These are phyloP conservation scores for Comarum palustre DNA, from an alignment of 306 rosid species.

Conservation along the genomic window DNA sequence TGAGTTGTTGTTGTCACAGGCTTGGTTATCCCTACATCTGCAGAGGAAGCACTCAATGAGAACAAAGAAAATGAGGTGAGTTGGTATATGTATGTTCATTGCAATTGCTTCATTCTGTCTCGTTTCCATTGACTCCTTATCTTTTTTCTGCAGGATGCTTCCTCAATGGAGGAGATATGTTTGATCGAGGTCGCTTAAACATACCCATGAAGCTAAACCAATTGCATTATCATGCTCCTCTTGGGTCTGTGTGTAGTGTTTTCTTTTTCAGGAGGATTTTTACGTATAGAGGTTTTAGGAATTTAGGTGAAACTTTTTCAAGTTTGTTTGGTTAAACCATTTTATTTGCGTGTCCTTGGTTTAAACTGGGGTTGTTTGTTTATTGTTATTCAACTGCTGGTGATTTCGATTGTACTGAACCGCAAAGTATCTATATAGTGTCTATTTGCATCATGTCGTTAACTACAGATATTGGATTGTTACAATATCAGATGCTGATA, in stretches of 20 bases:
- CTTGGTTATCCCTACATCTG: constrained; percentile 31
- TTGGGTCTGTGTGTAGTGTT: constrained; percentile 44
- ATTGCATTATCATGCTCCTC: constrained; percentile 29
- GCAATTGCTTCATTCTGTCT: background rate
- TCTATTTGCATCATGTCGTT: background rate
- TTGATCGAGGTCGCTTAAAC: constrained; percentile 38
- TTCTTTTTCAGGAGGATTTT: constrained; percentile 34
- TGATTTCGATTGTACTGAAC: constrained; percentile 14
- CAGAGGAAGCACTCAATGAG: constrained; percentile 36
- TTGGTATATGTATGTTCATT: background rate
- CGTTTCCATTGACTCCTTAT: background rate
- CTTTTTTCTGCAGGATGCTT: constrained; percentile 39
- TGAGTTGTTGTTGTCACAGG: constrained; percentile 30
- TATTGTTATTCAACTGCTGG: constrained; percentile 22
- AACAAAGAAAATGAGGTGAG: constrained; percentile 75
- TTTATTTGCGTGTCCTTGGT: constrained; percentile 27
- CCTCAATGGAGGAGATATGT: constrained; percentile 31
- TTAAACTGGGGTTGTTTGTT: constrained; percentile 27
- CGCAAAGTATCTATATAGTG: background rate
- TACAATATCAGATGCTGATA: background rate
- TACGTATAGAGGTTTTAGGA: constrained; percentile 33
- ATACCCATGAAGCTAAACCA: constrained; percentile 4
- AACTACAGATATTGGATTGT: background rate
- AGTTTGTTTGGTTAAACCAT: constrained; percentile 19
- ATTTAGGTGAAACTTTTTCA: constrained; percentile 23